Evolutionary conservation across 2,329 filamentous ascomycete genomes (phyloP).

Genomic region (Penicillium sp.): DNA sequence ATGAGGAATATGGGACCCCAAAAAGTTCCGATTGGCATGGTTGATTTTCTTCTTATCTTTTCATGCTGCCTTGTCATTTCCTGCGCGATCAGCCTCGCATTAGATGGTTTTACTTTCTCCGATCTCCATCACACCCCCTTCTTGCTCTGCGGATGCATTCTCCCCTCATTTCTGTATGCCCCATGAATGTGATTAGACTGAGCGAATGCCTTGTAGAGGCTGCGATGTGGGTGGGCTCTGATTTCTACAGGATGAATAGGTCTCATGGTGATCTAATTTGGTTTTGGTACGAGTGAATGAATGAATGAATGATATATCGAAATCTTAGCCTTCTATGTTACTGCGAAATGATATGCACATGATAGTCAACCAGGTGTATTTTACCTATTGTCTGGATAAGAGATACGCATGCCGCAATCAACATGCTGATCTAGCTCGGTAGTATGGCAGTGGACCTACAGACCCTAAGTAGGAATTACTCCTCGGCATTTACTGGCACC

Average conservation of each 20-base stretch:
- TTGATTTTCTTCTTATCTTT: conserved; percentile 4
- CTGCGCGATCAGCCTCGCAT: conserved; percentile 13
- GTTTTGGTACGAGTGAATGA: conserved; percentile 33
- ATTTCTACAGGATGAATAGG: not conserved
- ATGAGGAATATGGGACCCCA: conserved; percentile 7
- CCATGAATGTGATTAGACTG: not conserved
- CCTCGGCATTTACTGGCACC: too few species aligned
- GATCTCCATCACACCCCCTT: conserved; percentile 4
- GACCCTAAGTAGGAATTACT: too few species aligned
- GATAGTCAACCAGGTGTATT: too few species aligned
- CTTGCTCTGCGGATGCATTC: conserved; percentile 6
- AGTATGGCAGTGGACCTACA: too few species aligned
- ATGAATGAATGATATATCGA: conserved; percentile 31
- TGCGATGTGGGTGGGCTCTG: not conserved
- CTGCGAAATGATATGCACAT: too few species aligned
- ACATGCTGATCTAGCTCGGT: too few species aligned
- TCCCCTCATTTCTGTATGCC: not conserved
- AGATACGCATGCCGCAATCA: too few species aligned
- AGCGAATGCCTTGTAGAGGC: not conserved
- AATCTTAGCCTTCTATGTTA: not conserved
- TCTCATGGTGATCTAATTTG: conserved; percentile 13
- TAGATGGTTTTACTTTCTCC: conserved; percentile 16
- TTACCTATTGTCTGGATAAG: too few species aligned
- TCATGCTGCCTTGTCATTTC: conserved; percentile 3
- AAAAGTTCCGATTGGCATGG: conserved; percentile 8